These are phyloP conservation scores for Hymenochaete sp. DNA, from an alignment of 1,284 basidiomycete genomes.

Conservation along the genomic window DNA sequence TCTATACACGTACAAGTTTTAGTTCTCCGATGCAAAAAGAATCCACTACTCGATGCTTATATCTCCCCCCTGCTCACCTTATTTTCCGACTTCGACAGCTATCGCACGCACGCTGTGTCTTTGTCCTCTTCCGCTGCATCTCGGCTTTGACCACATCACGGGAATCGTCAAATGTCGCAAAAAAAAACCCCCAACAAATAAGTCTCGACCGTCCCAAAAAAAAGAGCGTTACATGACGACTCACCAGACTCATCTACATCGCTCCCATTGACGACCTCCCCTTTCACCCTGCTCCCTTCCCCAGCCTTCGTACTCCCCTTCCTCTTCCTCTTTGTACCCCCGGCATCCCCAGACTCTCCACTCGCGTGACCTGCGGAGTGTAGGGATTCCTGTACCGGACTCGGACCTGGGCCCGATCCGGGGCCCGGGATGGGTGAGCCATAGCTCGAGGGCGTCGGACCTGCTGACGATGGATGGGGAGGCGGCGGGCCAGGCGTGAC, in stretches of 20 bases:
- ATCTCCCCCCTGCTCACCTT: slow-evolving; percentile 43
- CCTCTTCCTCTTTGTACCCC: no score
- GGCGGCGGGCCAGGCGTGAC: no score
- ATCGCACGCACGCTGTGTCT: slow-evolving; percentile 87
- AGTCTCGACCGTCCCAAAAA: not conserved
- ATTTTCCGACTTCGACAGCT: slow-evolving; percentile 93
- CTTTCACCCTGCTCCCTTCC: no score
- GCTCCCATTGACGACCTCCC: not conserved
- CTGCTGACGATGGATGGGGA: no score
- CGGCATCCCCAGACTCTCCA: no score
- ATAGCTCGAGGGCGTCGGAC: no score
- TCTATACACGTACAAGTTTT: slow-evolving; percentile 30
- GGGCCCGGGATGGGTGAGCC: no score
- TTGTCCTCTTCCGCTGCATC: slow-evolving; percentile 71
- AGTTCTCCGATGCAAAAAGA: slow-evolving; percentile 22
- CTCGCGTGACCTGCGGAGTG: no score
- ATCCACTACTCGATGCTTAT: slow-evolving; percentile 13
- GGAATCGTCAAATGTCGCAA: not conserved
- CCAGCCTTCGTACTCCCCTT: no score
- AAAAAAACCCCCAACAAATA: not conserved
- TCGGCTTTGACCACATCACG: slow-evolving; percentile 31
- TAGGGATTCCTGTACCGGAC: no score
- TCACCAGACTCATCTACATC: not conserved
- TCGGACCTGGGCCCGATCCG: no score
- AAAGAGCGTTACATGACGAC: not conserved